Conservation (phyloP, 441 rosid species). For the Theobroma grandiflorum region DNA sequence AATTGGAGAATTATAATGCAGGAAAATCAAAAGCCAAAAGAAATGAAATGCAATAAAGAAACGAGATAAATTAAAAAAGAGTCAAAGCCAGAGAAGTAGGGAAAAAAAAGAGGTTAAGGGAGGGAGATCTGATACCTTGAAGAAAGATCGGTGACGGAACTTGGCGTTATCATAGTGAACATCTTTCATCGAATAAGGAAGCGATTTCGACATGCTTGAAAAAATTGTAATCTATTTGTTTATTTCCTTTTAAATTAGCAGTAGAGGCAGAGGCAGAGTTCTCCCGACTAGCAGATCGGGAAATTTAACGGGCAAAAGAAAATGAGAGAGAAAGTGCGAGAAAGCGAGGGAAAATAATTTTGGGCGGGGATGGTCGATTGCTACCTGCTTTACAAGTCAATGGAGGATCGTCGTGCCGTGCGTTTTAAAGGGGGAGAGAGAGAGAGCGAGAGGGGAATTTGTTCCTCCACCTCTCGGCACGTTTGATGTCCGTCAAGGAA, state of each 20-base stretch:
- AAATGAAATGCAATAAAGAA: constrained; percentile 13
- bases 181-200: constrained; percentile 87
- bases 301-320: not conserved
- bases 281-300: constrained; percentile 19
- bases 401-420: constrained; percentile 5
- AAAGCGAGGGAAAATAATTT: constrained; percentile 23
- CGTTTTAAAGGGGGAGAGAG: not conserved
- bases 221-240: constrained; percentile 18
- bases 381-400: constrained; percentile 20
- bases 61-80: not conserved
- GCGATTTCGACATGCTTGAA: constrained; percentile 70
- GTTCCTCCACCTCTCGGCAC: not conserved
- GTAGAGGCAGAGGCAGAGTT: not conserved
- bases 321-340: not conserved
- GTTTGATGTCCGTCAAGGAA: not conserved
- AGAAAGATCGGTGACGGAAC: constrained; percentile 84
- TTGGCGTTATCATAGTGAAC: constrained; percentile 93
- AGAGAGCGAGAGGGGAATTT: not conserved
- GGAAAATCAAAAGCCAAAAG: constrained; percentile 23
- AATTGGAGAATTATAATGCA: not conserved
- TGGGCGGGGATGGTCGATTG: not conserved
- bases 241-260: not conserved
- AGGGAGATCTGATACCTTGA: constrained; percentile 55
- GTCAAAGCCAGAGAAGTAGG: constrained; percentile 1
- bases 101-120: not conserved